Base-by-base conservation (phyloP, 2,329 filamentous ascomycete species). In the Neonectria faginata region DNA sequence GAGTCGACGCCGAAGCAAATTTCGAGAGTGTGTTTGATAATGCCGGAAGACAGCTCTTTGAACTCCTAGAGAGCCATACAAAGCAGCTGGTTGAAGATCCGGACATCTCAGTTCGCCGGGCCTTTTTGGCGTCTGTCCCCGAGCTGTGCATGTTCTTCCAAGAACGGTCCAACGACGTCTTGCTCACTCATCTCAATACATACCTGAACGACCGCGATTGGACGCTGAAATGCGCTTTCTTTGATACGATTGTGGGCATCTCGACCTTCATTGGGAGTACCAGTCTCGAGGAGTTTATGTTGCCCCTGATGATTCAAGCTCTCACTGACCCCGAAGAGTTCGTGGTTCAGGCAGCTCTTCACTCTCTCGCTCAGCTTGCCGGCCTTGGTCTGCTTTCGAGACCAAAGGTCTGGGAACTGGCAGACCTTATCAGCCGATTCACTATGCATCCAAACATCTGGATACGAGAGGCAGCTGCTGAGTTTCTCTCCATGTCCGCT, bases 161-260 rank as follows among this genome's bases (percentile, higher is more conserved):
- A 65, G 87, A 90, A n/a, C 91, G 94, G 74, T 92, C 95, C 1
- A 97, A 97, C 76, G 96, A 99, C 75, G 93, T 99, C n/a, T 90
- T 99, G 16, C 83, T 99, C 22, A 97, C 94, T 33, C 96, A 99
- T 80, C 83, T 99, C 29, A 98, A 98, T 75, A 99, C 96, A 0
- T 99, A 99, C 73, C 82, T 99, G 9, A 99, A 99, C 70, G 96
- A 98, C 73, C 89, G 91, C 45, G 94, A 99, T 76, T 99, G 96
- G 96, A 93, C 93, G 77, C 82, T 99, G 33, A 97, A 97, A 78
- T 97, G 94, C 73, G 94, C 95, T 3, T 98, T 98, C 76, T 97
- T 99, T 74, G 94, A 97, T 74, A 93, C 94, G 0, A 93, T 98
- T 27, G 93, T 98, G 16, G 95, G 94, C 3, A 94, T 99, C 68